A percentile compares a stretch with the other conserved stretches of the same genome.
These are phyloP conservation scores for Umbelopsis isabellina DNA, from an alignment of 192 early-diverging fungal species.

Conservation along the genomic window DNA sequence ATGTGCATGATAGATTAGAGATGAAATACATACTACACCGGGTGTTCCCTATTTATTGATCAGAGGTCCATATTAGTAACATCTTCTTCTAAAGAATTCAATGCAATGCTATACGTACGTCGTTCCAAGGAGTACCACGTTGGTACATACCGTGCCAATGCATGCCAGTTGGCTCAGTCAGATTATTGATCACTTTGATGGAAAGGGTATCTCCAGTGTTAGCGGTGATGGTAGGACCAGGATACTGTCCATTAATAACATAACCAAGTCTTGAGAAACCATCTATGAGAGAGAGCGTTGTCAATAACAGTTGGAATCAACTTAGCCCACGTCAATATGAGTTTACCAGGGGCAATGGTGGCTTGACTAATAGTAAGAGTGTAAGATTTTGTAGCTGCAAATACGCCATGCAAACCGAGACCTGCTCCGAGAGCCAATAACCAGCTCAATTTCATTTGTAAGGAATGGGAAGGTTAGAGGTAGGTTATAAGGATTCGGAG, in stretches of 20 bases:
- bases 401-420: background rate
- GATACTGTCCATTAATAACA: constrained; percentile 50
- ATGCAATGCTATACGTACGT: background rate
- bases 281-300: background rate
- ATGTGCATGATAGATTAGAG: background rate
- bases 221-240: constrained; percentile 51
- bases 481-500: background rate
- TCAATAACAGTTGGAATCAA: background rate
- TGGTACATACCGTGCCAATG: constrained; percentile 53
- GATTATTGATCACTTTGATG: constrained; percentile 44
- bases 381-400: background rate
- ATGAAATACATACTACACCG: background rate
- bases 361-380: background rate
- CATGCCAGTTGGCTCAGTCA: constrained; percentile 44
- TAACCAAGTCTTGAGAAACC: constrained; percentile 14
- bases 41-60: background rate
- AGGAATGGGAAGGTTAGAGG: background rate
- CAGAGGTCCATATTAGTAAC: background rate
- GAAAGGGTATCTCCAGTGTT: constrained; percentile 51
- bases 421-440: background rate
- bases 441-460: constrained; percentile 7
- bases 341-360: constrained; percentile 16
- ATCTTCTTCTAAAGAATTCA: no score
- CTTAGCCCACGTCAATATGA: background rate
- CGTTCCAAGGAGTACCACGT: constrained; percentile 39